Base-by-base conservation (phyloP, 2,329 filamentous ascomycete species). In the Neonectria ditissima region DNA sequence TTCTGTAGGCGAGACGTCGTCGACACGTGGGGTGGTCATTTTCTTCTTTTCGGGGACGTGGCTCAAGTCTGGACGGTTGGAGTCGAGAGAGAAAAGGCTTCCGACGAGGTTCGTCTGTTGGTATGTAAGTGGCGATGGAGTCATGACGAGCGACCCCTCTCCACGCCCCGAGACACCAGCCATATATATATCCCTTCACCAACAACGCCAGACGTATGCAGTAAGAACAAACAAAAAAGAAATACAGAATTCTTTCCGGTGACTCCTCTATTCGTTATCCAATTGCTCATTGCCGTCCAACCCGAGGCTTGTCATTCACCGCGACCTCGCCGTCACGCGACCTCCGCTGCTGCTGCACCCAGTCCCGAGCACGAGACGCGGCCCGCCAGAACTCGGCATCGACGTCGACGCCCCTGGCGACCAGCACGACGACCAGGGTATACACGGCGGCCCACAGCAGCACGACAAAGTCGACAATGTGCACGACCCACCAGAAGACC, bases 401-500 rank as follows among this genome's bases (percentile, higher is more conserved):
- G 11, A 80, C 75, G 41, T 81, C 78, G 2, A 81, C 67, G 2
- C 80, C 80, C 0, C 44, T 65, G 0, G 67, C 65, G 20, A 75
- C 72, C 39, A 80, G 62, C 8, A 67, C 63, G 4, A 62, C 59
- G 3, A 77, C 65, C 1, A 70, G 55, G 1, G 65, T 54, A 59
- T 77, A 78, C 32, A 73, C 52, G 3, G 76, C 20, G 0, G 76
- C 65, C 14, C 72, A 74, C 6, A 81, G 48, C 2, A 83, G 39
- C 2, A 80, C 78, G 59, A 83, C 73, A 8, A 93, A 68, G 74
- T 93, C 90, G 34, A 93, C 65, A 48, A 94, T 84, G 81, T 98
- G 94, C 6, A 96, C 89, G 5, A 87, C 84, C 96, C 96, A 99
- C 96, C 96, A 99, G 55, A 94, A 85, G 80, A 97, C 93, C 83